Base-by-base conservation (phyloP, 2,329 filamentous ascomycete genomes). In the Penicillium griseofulvum region DNA sequence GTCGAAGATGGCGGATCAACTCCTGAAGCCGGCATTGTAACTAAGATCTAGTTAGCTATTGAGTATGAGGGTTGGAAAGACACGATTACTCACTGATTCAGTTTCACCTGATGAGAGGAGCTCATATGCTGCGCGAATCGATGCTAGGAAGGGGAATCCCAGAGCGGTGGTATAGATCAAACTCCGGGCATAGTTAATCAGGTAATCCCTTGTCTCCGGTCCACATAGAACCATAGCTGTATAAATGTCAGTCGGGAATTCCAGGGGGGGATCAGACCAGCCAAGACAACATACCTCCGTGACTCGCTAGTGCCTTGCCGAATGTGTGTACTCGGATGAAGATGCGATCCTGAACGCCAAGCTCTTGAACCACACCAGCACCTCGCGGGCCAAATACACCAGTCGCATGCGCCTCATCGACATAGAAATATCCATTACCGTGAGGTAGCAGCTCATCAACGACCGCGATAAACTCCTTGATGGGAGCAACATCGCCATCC, bases 131-230 rank as follows among this genome's bases (percentile, higher is more conserved):
- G 81, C 77, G 39, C 78, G 74, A 49, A 89, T 85, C 14, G 81
- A 80, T 0, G 81, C 81, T 1, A 89, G 76, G 1, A 81, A 78
- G 0, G 86, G 82, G 38, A 84, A 83, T 0, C 84, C 80, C 73
- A 89, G 80, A 29, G 87, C 86, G 0, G 87, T 90, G 0, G 87
- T 90, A 69, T 90, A 91, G 52, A 91, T 90, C 39, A 91, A 73
- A 1, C 82, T 85, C n/a, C 87, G 82, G 0, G 88, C 87, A 65
- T 91, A 91, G 66, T 91, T 91, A 70, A 90, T 81, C 49, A 91
- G 76, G 59, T 90, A 90, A 1, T 82, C 73, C 24, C 86, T 77
- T 0, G 84, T 82, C 0, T 80, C 72, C 0, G 79, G 69, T 1
- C 84, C 83, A 66, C 86, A 89, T 0, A 91, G 76, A 1, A 90